Conservation (phyloP, 2,329 filamentous ascomycete genomes). For the Endoconidiophora polonica region DNA sequence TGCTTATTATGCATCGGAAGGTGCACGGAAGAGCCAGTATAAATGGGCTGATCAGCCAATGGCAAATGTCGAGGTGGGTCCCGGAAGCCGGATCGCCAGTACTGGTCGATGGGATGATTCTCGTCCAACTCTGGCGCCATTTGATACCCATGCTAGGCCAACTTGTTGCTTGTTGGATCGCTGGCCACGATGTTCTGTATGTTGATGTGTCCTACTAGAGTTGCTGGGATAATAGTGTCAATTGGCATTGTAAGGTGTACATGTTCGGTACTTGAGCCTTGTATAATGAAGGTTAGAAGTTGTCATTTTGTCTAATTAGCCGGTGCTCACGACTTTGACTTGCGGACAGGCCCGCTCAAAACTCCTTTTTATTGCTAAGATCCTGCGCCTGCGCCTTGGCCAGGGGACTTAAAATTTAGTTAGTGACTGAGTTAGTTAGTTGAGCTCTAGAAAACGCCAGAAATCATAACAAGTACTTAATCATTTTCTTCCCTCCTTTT, state of each 20-base stretch:
- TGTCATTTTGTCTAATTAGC: no score
- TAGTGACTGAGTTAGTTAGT: no score
- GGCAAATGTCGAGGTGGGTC: conserved; percentile 1
- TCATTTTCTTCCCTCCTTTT: conserved; percentile 1
- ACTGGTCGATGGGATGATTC: background rate
- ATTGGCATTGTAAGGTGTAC: background rate
- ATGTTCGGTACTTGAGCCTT: background rate
- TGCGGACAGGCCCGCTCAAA: no score
- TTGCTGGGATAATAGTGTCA: background rate
- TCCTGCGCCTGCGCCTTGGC: background rate
- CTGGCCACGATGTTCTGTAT: background rate
- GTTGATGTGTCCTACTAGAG: background rate
- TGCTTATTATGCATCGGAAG: background rate
- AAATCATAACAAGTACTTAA: conserved; percentile 1
- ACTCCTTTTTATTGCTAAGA: no score
- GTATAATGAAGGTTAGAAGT: background rate
- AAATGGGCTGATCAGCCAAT: background rate
- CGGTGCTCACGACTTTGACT: no score
- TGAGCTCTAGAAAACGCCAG: background rate
- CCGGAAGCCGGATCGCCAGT: conserved; percentile 2
- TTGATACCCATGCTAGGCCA: background rate
- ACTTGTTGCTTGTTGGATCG: no score
- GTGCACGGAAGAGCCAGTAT: no score
- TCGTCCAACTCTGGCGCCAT: conserved; percentile 2
- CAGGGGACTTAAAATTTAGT: background rate